Evolutionary conservation across 495 filamentous ascomycete genomes (phyloP), one percentile per base, ranked within the genome.

Genomic region (Pseudomonodictys pantanalensis): DNA sequence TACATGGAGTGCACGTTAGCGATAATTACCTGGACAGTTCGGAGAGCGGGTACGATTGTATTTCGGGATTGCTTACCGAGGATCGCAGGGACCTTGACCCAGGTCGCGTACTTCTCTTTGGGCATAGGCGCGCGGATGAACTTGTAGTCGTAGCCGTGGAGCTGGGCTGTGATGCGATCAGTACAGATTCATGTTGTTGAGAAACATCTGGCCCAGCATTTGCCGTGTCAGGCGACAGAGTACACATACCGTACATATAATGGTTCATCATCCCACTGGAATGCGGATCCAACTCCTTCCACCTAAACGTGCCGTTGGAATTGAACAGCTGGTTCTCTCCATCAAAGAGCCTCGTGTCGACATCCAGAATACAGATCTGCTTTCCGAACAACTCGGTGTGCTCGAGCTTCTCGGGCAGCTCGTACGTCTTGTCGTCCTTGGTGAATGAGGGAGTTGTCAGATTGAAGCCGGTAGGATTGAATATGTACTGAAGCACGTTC

Each of bases 91-190:
- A n/a, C n/a, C n/a, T 80, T 80, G 42, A 71, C 65, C 78, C 78
- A 81, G 41, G 77, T 77, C 26, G 69, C 62, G n/a, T 70, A 69
- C 42, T 70, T 68, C 46, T 64, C 67, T 23, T 28, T 29, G 17
- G 35, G 55, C 6, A 12, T 10, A 1, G 44, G 17, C 44, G 71
- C 62, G 7, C 66, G 68, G 52, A 77, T 57, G 29, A 80, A 74
- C 52, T 77, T 73, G 73, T 81, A 81, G 53, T 78, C 72, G 69
- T 81, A 80, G 55, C 76, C 76, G 63, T 81, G 78, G 29, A 79
- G 75, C 48, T 64, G 68, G 32, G 78, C 76, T 55, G 39, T 23
- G 39, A 25, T 18, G 20, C 6, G 32, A 25, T 45, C n/a, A n/a
- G n/a, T n/a, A n/a, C n/a, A n/a, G n/a, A n/a, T n/a, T n/a, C n/a